Conservation (phyloP, 75 land plant species). For the Selaginella moellendorffii region DNA sequence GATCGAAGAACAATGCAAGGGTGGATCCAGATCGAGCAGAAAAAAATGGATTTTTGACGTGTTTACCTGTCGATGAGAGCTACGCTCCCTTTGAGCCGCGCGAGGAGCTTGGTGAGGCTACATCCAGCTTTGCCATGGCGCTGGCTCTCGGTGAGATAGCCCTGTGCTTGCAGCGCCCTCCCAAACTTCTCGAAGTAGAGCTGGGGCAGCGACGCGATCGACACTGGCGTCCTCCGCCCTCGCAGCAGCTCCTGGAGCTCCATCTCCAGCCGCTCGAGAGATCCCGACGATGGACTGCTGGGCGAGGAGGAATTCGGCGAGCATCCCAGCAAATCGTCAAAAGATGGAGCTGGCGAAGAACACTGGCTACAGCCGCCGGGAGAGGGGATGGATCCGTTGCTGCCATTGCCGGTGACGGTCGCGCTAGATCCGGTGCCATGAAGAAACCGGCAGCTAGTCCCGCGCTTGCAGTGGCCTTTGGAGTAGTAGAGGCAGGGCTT, state of each 20-base stretch:
- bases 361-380: too few relatives aligned
- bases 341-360: neutral
- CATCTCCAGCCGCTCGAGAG: neutral
- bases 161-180: constrained; percentile 5
- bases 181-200: constrained; percentile 6
- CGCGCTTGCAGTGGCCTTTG: constrained; percentile 1
- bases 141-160: constrained; percentile 10
- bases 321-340: neutral
- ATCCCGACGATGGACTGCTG: neutral
- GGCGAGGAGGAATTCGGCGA: neutral
- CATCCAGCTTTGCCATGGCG: constrained; percentile 1
- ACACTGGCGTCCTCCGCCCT: neutral
- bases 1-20: too few relatives aligned
- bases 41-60: too few relatives aligned
- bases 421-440: too few relatives aligned
- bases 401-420: too few relatives aligned
- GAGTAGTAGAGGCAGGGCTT: constrained; percentile 7
- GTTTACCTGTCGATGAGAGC: constrained; percentile 3
- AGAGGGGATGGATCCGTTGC: too few relatives aligned
- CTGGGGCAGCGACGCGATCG: constrained; percentile 5
- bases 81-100: neutral
- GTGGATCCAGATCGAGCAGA: too few relatives aligned
- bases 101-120: constrained; percentile 4
- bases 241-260: constrained; percentile 4
- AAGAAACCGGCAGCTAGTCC: neutral